Base-by-base conservation (phyloP, 345 rosid species). In the Cardiospermum halicacabum region DNA sequence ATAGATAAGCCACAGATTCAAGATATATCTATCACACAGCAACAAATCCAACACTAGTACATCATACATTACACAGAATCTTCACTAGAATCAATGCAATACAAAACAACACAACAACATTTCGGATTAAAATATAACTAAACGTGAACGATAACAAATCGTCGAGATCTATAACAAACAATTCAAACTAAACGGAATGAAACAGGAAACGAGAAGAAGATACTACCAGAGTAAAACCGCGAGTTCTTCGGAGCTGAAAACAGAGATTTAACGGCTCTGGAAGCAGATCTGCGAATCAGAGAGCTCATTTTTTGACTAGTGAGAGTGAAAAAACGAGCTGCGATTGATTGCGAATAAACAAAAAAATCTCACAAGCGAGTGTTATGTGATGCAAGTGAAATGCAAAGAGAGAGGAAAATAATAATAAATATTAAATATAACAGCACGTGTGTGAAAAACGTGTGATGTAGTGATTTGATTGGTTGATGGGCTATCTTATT, bases 211-310 rank as follows among this genome's bases (percentile, higher is more conserved):
- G 21, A 21, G 3, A 21, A 21, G 3, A 21, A 34, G 50, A 49
- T 22, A n/a, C 26, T 65, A 86, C 90, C 92, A 7, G 91, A 75
- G 94, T 69, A 83, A 66, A 80, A 74, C 26, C 90, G 84, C 50
- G 90, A 72, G 76, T 62, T 69, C 78, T 81, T 89, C 47, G 96
- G 70, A 61, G 93, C 86, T 4, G 91, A 78, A 51, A 81, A 85
- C 70, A 89, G 82, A 72, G 92, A 82, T 83, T 87, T 83, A 8
- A 90, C 85, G 48, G 91, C 88, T 73, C 76, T 84, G 53, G 92
- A 88, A 76, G 84, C 91, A 72, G 92, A 87, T 85, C 95, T 85
- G 79, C 62, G 74, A 55, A 87, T 75, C 75, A 75, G 88, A 39
- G 89, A 77, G 74, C 88, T 87, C 99, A 91, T 92, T 13, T 18